Evolutionary conservation across 495 filamentous ascomycete species (phyloP), one percentile per base, ranked within the genome.

Genomic region (Talaromyces wortmannii): DNA sequence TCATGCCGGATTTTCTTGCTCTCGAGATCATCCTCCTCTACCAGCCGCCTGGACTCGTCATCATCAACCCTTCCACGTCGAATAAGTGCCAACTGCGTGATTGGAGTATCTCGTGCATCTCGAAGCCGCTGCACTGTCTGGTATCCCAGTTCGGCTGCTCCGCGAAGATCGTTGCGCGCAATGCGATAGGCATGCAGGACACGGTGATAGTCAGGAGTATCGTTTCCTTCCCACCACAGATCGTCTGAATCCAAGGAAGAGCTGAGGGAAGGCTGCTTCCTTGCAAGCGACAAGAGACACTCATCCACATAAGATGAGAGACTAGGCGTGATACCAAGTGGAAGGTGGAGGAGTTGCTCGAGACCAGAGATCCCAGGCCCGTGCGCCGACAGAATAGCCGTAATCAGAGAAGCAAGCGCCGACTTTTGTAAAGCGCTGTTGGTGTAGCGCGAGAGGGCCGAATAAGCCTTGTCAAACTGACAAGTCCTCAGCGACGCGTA

Each of bases 141-240:
- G 42, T 91, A 78, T 23, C 95, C 78, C 45, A 91, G 80, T 45
- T 86, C 81, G 0, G 94, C 91, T 3, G 89, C 94, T 48, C 92
- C 94, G 40, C 92, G 89, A 71, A 89, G 94, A 66, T 98, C 89
- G 53, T 82, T 79, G 50, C 85, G 87, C 58, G 83, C 81, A 54
- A 96, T 84, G 51, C 95, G 84, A 80, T 90, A 97, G 17, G 91
- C 83, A 60, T 95, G 94, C 30, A 97, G 82, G 45, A 96, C 84
- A 60, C 90, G 86, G 63, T 87, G 87, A 68, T 88, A 92, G 6
- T 78, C 75, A 0, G 71, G 69, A 2, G 68, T 67, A 55, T 50
- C 58, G 40, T 70, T 64, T 49, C 53, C 51, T 45, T 50, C 50
- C 33, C 23, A 43, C 57, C 59, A 67, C 30, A 31, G 46, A 55